Percentiles rank a stretch among this genome's conserved stretches.
Conservation (phyloP, 495 filamentous ascomycete species). For the Podospora sp. region DNA sequence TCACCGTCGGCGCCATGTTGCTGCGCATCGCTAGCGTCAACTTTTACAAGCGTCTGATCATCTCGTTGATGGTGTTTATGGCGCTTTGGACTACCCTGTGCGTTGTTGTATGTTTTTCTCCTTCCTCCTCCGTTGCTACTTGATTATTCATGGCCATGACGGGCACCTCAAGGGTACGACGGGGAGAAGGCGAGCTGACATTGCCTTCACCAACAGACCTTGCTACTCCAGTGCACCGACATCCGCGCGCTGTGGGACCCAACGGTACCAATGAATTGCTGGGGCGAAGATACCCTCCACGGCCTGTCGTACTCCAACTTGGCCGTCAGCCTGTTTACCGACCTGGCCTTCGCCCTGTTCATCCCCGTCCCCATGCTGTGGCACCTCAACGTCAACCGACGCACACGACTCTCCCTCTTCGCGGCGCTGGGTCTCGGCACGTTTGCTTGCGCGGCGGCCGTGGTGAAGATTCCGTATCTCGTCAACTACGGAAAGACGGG, state of each 20-base stretch:
- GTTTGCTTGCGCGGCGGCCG: constrained; percentile 50
- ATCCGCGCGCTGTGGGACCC: constrained; percentile 40
- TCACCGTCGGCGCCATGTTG: constrained; percentile 50
- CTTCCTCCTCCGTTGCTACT: neutral
- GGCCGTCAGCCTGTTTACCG: constrained; percentile 47
- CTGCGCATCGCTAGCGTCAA: constrained; percentile 42
- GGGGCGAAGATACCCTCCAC: constrained; percentile 33
- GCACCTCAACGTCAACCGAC: constrained; percentile 45
- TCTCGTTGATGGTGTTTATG: constrained; percentile 39
- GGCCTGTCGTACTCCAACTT: constrained; percentile 40
- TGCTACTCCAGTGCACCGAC: constrained; percentile 34
- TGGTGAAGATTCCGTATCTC: constrained; percentile 47
- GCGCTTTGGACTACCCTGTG: constrained; percentile 41
- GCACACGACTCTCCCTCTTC: constrained; percentile 43
- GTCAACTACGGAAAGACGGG: constrained; percentile 41
- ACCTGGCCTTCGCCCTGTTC: constrained; percentile 46
- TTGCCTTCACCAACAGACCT: too few relatives aligned
- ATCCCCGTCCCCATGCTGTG: constrained; percentile 50
- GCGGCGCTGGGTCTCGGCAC: constrained; percentile 47
- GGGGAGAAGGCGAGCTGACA: too few relatives aligned
- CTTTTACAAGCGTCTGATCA: constrained; percentile 40
- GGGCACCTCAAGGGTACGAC: too few relatives aligned
- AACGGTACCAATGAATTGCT: constrained; percentile 40
- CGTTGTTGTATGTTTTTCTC: constrained; percentile 22
- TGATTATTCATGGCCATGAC: too few relatives aligned